Conservation (phyloP, 768 basidiomycete species). For the Leccinum variicolor region DNA sequence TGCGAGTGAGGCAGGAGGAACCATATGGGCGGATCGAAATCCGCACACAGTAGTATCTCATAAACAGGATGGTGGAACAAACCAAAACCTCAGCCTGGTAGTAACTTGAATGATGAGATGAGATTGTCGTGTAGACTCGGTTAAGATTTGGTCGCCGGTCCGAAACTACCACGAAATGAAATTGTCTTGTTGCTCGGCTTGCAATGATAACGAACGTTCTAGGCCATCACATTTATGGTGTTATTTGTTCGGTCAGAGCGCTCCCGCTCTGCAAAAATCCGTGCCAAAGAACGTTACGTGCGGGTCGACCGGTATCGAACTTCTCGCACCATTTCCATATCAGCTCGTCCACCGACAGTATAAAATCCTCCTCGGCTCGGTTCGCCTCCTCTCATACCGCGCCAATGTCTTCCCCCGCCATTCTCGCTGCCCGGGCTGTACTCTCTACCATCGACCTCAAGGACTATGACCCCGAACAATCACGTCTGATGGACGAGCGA, state of each 20-base stretch:
- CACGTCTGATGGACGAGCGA: conserved; percentile 92
- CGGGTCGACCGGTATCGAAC: not conserved
- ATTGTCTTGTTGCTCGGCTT: not conserved
- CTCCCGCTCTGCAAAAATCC: not conserved
- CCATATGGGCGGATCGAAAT: conserved; percentile 56
- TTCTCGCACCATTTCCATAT: not conserved
- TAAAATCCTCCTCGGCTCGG: conserved; percentile 3
- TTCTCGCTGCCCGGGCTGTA: conserved; percentile 56
- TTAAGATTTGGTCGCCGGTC: not conserved
- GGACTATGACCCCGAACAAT: conserved; percentile 88
- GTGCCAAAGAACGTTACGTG: not conserved
- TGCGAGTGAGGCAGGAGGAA: conserved; percentile 56
- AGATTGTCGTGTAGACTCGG: not conserved
- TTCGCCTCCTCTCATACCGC: conserved; percentile 3
- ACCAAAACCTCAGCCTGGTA: not conserved
- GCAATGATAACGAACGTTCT: not conserved
- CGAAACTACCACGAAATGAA: not conserved
- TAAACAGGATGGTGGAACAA: not conserved
- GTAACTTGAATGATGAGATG: too few relatives aligned
- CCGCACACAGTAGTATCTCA: conserved; percentile 29
- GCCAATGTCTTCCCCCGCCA: conserved; percentile 57
- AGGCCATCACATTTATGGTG: not conserved
- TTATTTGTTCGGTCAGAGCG: not conserved
- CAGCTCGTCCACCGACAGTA: not conserved
- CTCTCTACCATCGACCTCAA: conserved; percentile 77